Conservation (phyloP, 2,329 filamentous ascomycete species). For the Aquanectria penicillioides region DNA sequence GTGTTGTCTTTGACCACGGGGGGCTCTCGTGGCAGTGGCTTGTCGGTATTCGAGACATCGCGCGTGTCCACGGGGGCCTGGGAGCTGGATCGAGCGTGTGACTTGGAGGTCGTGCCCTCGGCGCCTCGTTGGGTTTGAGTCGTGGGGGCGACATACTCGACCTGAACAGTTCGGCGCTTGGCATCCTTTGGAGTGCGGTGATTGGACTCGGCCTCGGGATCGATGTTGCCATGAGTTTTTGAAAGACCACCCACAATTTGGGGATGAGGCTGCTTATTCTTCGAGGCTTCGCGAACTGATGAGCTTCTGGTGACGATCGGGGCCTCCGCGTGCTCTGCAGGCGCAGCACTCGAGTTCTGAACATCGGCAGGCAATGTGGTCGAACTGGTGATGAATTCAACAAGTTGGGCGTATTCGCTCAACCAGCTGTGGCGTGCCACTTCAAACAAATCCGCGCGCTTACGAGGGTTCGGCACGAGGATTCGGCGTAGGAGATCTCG, state of each 20-base stretch:
- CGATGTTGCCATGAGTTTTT: slow-evolving; percentile 79
- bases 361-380: slow-evolving; percentile 90
- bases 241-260: slow-evolving; percentile 70
- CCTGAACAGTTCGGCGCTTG: slow-evolving; percentile 93
- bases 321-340: slow-evolving; percentile 64
- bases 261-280: slow-evolving; percentile 66
- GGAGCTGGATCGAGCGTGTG: slow-evolving; percentile 42
- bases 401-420: slow-evolving; percentile 95
- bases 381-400: slow-evolving; percentile 96
- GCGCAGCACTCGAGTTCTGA: slow-evolving; percentile 77
- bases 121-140: slow-evolving; percentile 83
- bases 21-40: slow-evolving; percentile 69
- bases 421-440: slow-evolving; percentile 98
- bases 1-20: slow-evolving; percentile 57
- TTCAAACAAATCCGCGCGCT: slow-evolving; percentile 95
- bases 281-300: slow-evolving; percentile 88
- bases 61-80: slow-evolving; percentile 56
- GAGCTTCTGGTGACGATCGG: slow-evolving; percentile 82
- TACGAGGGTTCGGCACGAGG: slow-evolving; percentile 92
- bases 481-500: slow-evolving; percentile 92
- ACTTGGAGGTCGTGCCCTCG: slow-evolving; percentile 40
- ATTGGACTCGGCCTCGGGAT: slow-evolving; percentile 67
- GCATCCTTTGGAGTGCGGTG: slow-evolving; percentile 79
- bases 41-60: slow-evolving; percentile 58
- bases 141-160: slow-evolving; percentile 94